Evolutionary conservation across 495 filamentous ascomycete species (phyloP).

Genomic region (Talaromyces trachyspermus): DNA sequence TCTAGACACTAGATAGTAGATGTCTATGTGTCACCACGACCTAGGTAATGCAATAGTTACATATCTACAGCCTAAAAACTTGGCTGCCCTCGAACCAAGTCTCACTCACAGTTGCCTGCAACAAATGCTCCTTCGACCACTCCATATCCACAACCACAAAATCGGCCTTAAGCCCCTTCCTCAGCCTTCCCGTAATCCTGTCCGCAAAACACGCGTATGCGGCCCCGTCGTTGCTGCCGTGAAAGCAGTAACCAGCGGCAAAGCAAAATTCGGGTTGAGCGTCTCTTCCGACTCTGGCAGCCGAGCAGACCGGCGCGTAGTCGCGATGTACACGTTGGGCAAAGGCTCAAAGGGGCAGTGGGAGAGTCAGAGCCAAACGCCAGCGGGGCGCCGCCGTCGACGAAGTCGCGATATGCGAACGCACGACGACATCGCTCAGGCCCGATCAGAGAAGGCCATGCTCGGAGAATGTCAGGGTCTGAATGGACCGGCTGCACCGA

Average conservation of each 20-base stretch:
- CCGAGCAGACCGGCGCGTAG: constrained; percentile 48
- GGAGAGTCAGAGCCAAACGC: constrained; percentile 56
- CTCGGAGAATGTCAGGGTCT: constrained; percentile 53
- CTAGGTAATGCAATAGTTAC: no score
- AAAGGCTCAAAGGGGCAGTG: constrained; percentile 50
- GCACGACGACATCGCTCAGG: constrained; percentile 43
- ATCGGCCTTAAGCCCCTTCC: constrained; percentile 45
- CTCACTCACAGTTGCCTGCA: constrained; percentile 43
- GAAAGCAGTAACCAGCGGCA: constrained; percentile 44
- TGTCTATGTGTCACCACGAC: no score
- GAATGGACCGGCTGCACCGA: constrained; percentile 59
- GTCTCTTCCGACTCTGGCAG: constrained; percentile 38
- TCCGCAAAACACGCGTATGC: constrained; percentile 55
- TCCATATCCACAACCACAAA: constrained; percentile 54
- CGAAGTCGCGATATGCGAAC: constrained; percentile 57
- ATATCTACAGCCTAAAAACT: constrained; percentile 26
- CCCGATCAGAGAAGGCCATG: constrained; percentile 51
- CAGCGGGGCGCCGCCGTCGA: constrained; percentile 42
- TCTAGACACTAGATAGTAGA: no score
- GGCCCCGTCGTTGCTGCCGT: constrained; percentile 46
- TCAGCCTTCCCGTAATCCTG: constrained; percentile 39
- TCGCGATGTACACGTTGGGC: constrained; percentile 52
- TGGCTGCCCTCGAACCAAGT: constrained; percentile 50
- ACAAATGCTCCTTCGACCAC: constrained; percentile 42
- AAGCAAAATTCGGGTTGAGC: constrained; percentile 46